Evolutionary conservation across 176 grass and related monocot genomes (phyloP).

Genomic region (Rhynchospora breviuscula): DNA sequence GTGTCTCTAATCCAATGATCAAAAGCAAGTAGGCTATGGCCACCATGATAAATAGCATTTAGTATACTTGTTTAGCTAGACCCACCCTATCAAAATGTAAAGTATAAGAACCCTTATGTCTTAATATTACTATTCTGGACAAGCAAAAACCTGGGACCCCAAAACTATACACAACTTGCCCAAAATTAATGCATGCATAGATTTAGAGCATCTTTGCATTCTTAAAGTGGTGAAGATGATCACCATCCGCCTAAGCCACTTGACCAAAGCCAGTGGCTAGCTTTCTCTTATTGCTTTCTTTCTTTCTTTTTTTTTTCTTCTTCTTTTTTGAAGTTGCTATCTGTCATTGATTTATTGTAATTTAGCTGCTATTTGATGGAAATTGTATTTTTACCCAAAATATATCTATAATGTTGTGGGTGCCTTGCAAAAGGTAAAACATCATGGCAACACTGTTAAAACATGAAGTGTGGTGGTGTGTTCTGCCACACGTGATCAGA

Average conservation of each 20-base stretch:
- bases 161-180: not conserved
- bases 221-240: not conserved
- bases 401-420: not conserved
- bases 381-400: not conserved
- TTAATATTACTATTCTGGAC: not conserved
- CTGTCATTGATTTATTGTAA: not conserved
- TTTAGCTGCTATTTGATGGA: not conserved
- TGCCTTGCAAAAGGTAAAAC: not conserved
- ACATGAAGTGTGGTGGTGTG: no score
- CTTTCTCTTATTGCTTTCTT: no score
- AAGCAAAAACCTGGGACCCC: not conserved
- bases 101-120: not conserved
- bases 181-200: not conserved
- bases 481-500: no score
- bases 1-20: constrained; percentile 14
- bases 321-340: not conserved
- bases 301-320: not conserved
- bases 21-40: not conserved
- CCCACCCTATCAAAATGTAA: not conserved
- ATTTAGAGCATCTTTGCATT: constrained; percentile 2
- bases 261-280: not conserved
- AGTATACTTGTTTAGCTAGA: not conserved
- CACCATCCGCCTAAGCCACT: not conserved
- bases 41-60: not conserved
- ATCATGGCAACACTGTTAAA: not conserved